Conservation (phyloP, 2,329 filamentous ascomycete species). For the Cladosporium sp. region DNA sequence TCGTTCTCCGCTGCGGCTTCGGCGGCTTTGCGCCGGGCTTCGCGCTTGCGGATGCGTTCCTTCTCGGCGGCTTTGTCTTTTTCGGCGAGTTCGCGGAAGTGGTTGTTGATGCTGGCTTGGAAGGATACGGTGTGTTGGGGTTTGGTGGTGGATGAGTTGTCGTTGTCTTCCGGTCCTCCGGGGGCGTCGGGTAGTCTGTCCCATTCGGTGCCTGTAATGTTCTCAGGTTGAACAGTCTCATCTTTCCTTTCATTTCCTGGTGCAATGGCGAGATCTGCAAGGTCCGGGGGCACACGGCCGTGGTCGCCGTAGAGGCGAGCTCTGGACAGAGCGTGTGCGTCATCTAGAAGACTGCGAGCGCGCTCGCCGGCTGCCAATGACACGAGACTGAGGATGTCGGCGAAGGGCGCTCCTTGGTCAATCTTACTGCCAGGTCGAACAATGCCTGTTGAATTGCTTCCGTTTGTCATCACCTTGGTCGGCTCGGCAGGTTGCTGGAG, state of each 20-base stretch:
- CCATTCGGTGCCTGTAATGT: constrained; percentile 30
- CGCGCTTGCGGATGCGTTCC: constrained; percentile 46
- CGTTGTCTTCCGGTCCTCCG: constrained; percentile 19
- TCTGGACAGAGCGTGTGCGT: constrained; percentile 65
- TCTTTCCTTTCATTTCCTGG: constrained; percentile 32
- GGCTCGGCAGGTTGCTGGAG: constrained; percentile 21
- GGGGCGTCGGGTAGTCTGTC: constrained; percentile 19
- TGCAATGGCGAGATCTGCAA: constrained; percentile 54
- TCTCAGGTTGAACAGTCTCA: constrained; percentile 34
- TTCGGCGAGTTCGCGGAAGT: constrained; percentile 59
- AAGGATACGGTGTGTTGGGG: constrained; percentile 41
- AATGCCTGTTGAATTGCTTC: constrained; percentile 25
- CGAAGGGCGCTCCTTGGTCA: constrained; percentile 65
- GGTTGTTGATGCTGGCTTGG: constrained; percentile 41
- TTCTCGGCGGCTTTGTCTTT: constrained; percentile 71
- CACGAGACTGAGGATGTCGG: constrained; percentile 77
- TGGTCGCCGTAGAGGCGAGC: constrained; percentile 75
- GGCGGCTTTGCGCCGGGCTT: constrained; percentile 35
- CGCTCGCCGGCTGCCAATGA: constrained; percentile 81
- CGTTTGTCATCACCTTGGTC: constrained; percentile 26
- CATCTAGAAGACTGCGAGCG: constrained; percentile 70
- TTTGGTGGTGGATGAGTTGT: constrained; percentile 31
- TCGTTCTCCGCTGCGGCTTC: constrained; percentile 20
- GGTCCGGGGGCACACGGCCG: constrained; percentile 72
- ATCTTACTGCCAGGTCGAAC: constrained; percentile 48